Conservation (phyloP, 805 yeast species). For the Yarrowia deformans region DNA sequence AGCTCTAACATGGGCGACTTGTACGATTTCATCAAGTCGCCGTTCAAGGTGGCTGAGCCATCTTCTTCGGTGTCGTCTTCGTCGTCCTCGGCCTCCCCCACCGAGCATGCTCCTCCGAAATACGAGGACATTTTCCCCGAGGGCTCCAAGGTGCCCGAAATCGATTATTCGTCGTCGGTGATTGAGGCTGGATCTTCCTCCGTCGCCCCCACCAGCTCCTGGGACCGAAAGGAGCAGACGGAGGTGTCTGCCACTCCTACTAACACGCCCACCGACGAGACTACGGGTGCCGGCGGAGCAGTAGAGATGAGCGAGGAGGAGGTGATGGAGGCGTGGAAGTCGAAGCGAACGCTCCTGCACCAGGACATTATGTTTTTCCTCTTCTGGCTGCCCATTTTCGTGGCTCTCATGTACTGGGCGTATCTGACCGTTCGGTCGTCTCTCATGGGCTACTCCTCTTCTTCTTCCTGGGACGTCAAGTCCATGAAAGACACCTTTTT, state of each 20-base stretch:
- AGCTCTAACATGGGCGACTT: constrained; percentile 36
- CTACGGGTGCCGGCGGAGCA: neutral
- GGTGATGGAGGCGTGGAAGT: constrained; percentile 50
- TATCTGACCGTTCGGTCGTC: constrained; percentile 29
- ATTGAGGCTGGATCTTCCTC: constrained; percentile 41
- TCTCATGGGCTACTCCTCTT: constrained; percentile 6
- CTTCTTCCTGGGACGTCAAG: constrained; percentile 11
- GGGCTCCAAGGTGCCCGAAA: constrained; percentile 41
- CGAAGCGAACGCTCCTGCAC: constrained; percentile 56
- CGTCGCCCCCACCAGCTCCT: neutral
- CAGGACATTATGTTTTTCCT: constrained; percentile 86
- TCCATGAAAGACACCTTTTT: constrained; percentile 24
- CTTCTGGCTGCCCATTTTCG: constrained; percentile 87
- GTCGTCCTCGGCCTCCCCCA: constrained; percentile 1
- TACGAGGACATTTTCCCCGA: constrained; percentile 47
- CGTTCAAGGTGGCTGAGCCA: constrained; percentile 26
- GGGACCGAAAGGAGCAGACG: constrained; percentile 32
- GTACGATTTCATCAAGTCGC: constrained; percentile 31
- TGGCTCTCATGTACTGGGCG: constrained; percentile 46
- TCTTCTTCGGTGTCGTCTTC: constrained; percentile 11
- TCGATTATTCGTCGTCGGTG: constrained; percentile 43
- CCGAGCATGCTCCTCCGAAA: constrained; percentile 43
- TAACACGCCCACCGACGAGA: constrained; percentile 29
- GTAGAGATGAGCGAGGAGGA: constrained; percentile 43
- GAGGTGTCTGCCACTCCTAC: neutral